Conservation (phyloP, 2,329 filamentous ascomycete genomes). For the Phialemoniopsis sp. region DNA sequence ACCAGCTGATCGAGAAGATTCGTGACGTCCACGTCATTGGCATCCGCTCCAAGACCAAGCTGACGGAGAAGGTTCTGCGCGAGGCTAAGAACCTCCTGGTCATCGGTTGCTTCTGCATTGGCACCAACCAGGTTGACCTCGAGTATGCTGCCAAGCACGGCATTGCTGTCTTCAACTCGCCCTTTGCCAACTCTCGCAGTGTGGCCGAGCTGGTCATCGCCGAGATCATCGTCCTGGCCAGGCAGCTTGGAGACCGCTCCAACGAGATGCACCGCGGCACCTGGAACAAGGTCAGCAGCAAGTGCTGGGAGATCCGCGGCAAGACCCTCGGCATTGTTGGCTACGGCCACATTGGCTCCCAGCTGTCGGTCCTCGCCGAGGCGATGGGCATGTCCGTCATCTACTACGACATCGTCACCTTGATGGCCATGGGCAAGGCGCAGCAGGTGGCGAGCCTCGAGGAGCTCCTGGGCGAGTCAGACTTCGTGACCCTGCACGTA, state of each 20-base stretch:
- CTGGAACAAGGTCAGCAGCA: slow-evolving; percentile 97
- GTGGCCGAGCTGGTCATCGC: slow-evolving; percentile 94
- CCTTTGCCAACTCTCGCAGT: slow-evolving; percentile 95
- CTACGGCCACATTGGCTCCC: slow-evolving; percentile 95
- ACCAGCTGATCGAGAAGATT: slow-evolving; percentile 95
- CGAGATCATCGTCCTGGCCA: slow-evolving; percentile 87
- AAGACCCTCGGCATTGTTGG: slow-evolving; percentile 96
- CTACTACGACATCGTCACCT: slow-evolving; percentile 90
- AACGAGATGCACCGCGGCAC: slow-evolving; percentile 90
- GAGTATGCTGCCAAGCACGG: slow-evolving; percentile 77
- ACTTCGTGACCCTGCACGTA: slow-evolving; percentile 94
- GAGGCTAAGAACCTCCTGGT: slow-evolving; percentile 94
- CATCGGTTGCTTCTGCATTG: slow-evolving; percentile 97
- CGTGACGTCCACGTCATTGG: slow-evolving; percentile 94
- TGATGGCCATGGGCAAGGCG: slow-evolving; percentile 91
- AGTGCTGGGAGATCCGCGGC: slow-evolving; percentile 97
- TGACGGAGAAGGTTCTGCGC: slow-evolving; percentile 77
- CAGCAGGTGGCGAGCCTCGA: slow-evolving; percentile 77
- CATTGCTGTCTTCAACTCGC: slow-evolving; percentile 98
- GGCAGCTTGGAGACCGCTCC: slow-evolving; percentile 89
- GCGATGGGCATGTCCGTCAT: slow-evolving; percentile 98
- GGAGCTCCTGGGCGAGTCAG: slow-evolving; percentile 70
- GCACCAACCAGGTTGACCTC: slow-evolving; percentile 91
- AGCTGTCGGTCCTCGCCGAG: slow-evolving; percentile 91
- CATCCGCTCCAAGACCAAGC: slow-evolving; percentile 95